Evolutionary conservation across 2,329 filamentous ascomycete species (phyloP).

Genomic region (Clonostachys solani): DNA sequence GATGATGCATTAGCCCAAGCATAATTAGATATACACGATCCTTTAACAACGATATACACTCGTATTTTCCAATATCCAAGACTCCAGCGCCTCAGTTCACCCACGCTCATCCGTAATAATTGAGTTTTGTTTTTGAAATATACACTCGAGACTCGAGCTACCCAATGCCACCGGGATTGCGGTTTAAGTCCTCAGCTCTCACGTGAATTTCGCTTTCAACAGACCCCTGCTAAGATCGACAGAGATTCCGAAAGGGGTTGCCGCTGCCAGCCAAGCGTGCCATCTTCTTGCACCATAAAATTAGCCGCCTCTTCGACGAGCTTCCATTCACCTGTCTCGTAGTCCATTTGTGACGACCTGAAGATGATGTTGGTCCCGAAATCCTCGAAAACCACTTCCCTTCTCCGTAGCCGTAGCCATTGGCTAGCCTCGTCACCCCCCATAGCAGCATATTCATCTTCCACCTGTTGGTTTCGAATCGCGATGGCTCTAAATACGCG

Average conservation of each 20-base stretch:
- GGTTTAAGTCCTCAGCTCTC: slow-evolving; percentile 7
- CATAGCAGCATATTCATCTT: slow-evolving; percentile 17
- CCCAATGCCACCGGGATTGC: no score
- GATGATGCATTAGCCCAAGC: no score
- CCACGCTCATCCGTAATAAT: no score
- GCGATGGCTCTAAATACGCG: slow-evolving; percentile 32
- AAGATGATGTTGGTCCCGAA: slow-evolving; percentile 29
- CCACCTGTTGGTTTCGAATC: slow-evolving; percentile 27
- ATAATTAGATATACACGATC: no score
- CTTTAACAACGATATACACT: no score
- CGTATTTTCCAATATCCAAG: no score
- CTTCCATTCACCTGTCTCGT: slow-evolving; percentile 23
- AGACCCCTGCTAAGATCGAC: slow-evolving; percentile 21
- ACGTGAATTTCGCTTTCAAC: slow-evolving; percentile 3
- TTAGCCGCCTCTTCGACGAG: slow-evolving; percentile 30
- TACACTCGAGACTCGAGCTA: no score
- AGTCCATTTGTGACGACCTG: slow-evolving; percentile 24
- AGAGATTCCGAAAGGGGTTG: slow-evolving; percentile 27
- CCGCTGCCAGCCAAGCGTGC: slow-evolving; percentile 23
- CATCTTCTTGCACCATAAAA: slow-evolving; percentile 19
- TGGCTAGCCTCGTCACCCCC: slow-evolving; percentile 27
- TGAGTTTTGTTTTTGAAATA: no score
- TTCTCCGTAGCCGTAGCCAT: slow-evolving; percentile 28
- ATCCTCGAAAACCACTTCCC: slow-evolving; percentile 32
- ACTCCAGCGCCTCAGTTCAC: no score